These are phyloP conservation scores for Epithemia pelagica DNA, from an alignment of 108 stramenopile genomes.

Conservation along the genomic window DNA sequence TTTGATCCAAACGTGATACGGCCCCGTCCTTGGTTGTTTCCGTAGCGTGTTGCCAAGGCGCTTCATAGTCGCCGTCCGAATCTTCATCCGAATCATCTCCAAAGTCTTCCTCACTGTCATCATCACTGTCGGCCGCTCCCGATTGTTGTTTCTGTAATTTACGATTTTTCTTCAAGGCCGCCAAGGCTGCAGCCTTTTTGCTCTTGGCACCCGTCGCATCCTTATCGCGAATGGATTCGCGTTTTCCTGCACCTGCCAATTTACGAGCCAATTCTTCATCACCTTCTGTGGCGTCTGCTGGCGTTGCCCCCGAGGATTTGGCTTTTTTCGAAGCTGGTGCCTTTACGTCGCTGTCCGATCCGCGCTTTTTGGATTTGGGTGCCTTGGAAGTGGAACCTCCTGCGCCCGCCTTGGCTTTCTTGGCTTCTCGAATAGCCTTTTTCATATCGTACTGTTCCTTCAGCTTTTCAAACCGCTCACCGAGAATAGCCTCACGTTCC, in stretches of 20 bases:
- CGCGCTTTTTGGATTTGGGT: not conserved
- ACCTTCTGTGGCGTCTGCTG: constrained; percentile 28
- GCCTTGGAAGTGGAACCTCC: not conserved
- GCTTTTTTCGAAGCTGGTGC: constrained; percentile 20
- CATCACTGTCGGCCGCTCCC: constrained; percentile 29
- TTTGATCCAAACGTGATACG: constrained; percentile 24
- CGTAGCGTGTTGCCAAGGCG: constrained; percentile 68
- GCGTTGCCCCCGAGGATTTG: constrained; percentile 39
- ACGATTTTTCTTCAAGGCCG: constrained; percentile 33
- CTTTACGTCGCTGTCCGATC: not conserved
- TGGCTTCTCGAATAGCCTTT: constrained; percentile 65
- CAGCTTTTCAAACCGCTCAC: constrained; percentile 80
- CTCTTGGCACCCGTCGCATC: constrained; percentile 67
- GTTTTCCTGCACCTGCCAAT: constrained; percentile 32
- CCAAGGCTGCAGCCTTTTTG: constrained; percentile 70
- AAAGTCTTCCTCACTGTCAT: constrained; percentile 66
- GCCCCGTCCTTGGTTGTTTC: constrained; percentile 16
- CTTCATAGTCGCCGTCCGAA: constrained; percentile 67
- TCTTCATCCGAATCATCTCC: constrained; percentile 76
- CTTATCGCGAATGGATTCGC: constrained; percentile 63
- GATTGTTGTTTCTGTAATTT: constrained; percentile 20
- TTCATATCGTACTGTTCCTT: constrained; percentile 84
- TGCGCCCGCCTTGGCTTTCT: constrained; percentile 25
- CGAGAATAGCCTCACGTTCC: constrained; percentile 84
- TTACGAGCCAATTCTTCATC: constrained; percentile 60